A percentile compares a stretch with the other conserved stretches of the same genome.
Evolutionary conservation across 768 basidiomycete species (phyloP).

Genomic region (Tylopilus vinaceipallidus): DNA sequence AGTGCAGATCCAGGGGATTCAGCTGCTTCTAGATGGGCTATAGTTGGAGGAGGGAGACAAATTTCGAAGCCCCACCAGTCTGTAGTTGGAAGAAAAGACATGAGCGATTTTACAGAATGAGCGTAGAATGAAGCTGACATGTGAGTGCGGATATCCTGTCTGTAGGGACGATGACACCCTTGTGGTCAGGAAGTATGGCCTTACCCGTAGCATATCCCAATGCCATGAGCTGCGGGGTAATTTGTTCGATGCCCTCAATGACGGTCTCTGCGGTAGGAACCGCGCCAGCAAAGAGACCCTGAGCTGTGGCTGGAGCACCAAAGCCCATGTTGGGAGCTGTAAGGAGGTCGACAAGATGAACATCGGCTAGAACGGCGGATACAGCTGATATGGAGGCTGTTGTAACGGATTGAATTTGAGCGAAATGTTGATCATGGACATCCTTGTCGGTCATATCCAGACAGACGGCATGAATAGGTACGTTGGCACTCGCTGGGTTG

Average conservation of each 20-base stretch:
- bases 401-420: slow-evolving; percentile 46
- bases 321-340: slow-evolving; percentile 63
- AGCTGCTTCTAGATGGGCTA: slow-evolving; percentile 61
- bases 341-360: slow-evolving; percentile 63
- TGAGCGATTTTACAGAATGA: slow-evolving; percentile 6
- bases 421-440: slow-evolving; percentile 58
- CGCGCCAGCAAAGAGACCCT: slow-evolving; percentile 70
- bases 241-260: slow-evolving; percentile 60
- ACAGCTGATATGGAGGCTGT: slow-evolving; percentile 51
- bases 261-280: slow-evolving; percentile 75
- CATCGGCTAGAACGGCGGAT: slow-evolving; percentile 49
- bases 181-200: slow-evolving; percentile 63
- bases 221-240: slow-evolving; percentile 77
- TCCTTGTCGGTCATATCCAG: slow-evolving; percentile 63
- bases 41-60: slow-evolving; percentile 67
- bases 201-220: slow-evolving; percentile 75
- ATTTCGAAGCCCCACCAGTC: slow-evolving; percentile 93
- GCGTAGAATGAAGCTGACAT: slow-evolving; percentile 47
- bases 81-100: slow-evolving; percentile 25
- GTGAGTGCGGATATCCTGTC: slow-evolving; percentile 79
- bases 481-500: slow-evolving; percentile 16
- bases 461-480: slow-evolving; percentile 79
- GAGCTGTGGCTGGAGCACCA: slow-evolving; percentile 67
- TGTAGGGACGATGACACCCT: slow-evolving; percentile 65
- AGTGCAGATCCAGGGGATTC: slow-evolving; percentile 53